Evolutionary conservation across 2,329 filamentous ascomycete genomes (phyloP).

Genomic region (Alternaria arborescens): DNA sequence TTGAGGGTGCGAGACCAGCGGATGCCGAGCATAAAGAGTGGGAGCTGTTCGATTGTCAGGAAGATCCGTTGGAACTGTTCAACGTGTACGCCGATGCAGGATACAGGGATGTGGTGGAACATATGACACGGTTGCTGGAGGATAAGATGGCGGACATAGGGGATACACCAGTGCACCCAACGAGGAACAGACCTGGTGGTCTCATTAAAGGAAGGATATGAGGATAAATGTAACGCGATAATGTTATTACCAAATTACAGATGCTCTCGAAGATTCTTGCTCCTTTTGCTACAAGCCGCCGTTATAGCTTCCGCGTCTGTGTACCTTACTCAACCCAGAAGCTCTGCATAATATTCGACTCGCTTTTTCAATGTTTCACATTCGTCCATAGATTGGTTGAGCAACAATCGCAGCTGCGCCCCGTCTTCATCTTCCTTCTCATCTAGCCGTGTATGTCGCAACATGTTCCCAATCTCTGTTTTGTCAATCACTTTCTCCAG

Average conservation of each 20-base stretch:
- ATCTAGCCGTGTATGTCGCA: background rate
- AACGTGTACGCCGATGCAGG: conserved; percentile 53
- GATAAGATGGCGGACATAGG: conserved; percentile 63
- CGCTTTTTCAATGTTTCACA: background rate
- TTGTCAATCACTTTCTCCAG: background rate
- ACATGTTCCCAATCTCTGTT: background rate
- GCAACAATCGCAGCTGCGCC: background rate
- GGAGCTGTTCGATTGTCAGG: conserved; percentile 63
- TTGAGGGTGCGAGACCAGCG: conserved; percentile 56
- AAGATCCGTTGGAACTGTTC: conserved; percentile 59
- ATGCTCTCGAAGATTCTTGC: background rate
- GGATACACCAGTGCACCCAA: conserved; percentile 51
- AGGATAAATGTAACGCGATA: background rate
- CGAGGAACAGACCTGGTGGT: background rate
- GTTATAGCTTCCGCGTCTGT: background rate
- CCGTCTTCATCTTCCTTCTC: background rate
- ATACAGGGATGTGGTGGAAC: conserved; percentile 42
- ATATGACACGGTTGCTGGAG: conserved; percentile 46
- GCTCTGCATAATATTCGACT: background rate
- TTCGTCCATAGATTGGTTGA: background rate
- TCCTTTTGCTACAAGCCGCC: background rate
- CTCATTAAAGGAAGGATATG: background rate
- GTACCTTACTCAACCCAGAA: background rate
- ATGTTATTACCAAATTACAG: background rate
- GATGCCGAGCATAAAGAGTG: conserved; percentile 57